Conservation (phyloP, 257 asterid species). For the Coffea canephora region DNA sequence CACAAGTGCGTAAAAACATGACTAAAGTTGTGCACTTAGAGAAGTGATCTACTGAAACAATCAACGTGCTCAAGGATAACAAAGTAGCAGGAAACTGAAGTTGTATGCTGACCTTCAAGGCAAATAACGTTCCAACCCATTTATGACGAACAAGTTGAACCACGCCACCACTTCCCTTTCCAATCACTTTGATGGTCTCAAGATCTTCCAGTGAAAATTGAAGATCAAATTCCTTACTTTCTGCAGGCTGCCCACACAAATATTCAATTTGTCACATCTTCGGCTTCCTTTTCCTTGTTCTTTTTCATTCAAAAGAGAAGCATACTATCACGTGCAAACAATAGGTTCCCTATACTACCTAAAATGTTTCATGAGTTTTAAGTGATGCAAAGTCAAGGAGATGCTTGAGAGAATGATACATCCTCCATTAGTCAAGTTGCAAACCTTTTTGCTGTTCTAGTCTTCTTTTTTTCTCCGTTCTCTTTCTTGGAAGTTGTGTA, state of each 20-base stretch:
- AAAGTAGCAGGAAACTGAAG: constrained; percentile 12
- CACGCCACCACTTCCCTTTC: constrained; percentile 98
- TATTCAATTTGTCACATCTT: constrained; percentile 5
- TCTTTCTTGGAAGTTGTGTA: background rate
- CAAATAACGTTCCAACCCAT: constrained; percentile 91
- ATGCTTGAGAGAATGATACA: background rate
- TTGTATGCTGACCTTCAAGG: constrained; percentile 71
- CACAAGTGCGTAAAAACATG: background rate
- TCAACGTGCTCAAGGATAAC: background rate
- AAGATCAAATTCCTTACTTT: constrained; percentile 70
- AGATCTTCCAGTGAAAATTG: constrained; percentile 92
- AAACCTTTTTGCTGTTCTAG: background rate
- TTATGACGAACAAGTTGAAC: constrained; percentile 98
- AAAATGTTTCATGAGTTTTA: background rate
- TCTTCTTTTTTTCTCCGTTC: background rate
- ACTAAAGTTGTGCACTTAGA: background rate
- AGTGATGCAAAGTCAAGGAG: background rate
- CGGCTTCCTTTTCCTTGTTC: background rate
- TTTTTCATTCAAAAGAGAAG: background rate
- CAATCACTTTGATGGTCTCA: constrained; percentile 92
- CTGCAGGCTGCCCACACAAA: constrained; percentile 50
- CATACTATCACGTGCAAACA: background rate
- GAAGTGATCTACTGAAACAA: background rate
- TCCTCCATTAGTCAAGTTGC: background rate
- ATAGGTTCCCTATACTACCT: background rate